Percentiles rank a stretch among this genome's conserved stretches.
phyloP scores from a whole-genome alignment of 768 basidiomycete species.

The Xerocomus brunneocitrinus region DNA sequence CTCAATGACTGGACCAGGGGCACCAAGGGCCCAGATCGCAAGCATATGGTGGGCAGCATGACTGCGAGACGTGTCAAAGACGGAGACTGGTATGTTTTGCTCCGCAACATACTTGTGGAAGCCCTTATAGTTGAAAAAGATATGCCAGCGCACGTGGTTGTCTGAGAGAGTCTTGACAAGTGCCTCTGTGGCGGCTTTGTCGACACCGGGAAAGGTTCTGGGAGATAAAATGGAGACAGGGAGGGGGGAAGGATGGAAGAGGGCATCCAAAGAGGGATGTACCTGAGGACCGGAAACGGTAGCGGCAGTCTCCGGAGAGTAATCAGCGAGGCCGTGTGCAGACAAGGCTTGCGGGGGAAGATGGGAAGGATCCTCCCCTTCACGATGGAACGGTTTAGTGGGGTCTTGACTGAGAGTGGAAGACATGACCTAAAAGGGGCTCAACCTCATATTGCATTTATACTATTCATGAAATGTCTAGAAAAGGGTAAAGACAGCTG shows the following conservation, averaged over 20 bases:
- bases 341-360: constrained; percentile 14
- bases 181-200: constrained; percentile 35
- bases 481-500: not conserved
- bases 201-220: constrained; percentile 31
- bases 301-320: constrained; percentile 19
- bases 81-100: constrained; percentile 4
- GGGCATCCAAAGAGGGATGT: constrained; percentile 13
- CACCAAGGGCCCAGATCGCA: constrained; percentile 60
- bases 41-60: constrained; percentile 57
- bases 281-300: constrained; percentile 4
- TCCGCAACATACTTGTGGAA: constrained; percentile 29
- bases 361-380: constrained; percentile 17
- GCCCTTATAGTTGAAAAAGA: constrained; percentile 45
- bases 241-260: constrained; percentile 22
- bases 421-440: not conserved
- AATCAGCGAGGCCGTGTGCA: constrained; percentile 20
- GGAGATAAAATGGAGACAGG: constrained; percentile 34
- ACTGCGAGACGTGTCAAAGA: constrained; percentile 28
- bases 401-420: not conserved
- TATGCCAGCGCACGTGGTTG: constrained; percentile 50
- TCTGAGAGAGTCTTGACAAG: constrained; percentile 41
- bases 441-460: not conserved
- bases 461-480: not conserved
- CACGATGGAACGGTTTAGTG: constrained; percentile 7
- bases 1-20: constrained; percentile 36